Base-by-base conservation (phyloP, 1,139 yeast genomes). In the Candida gigantensis region DNA sequence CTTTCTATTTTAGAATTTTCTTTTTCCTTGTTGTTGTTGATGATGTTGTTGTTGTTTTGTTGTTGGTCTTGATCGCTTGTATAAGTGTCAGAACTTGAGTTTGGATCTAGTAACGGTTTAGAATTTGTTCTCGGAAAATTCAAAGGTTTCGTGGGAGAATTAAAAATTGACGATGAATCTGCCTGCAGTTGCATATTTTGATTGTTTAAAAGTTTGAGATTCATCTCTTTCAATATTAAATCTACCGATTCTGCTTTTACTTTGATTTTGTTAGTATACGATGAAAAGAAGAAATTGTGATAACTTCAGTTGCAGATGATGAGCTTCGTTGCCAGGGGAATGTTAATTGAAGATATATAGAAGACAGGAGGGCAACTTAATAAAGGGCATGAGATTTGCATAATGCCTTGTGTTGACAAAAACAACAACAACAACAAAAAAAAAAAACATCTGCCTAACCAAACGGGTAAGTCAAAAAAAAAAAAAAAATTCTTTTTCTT, bases 41-140 rank as follows among this genome's bases (percentile, higher is more conserved):
- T n/a, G n/a, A n/a, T n/a, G n/a, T 33, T 13, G 20, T 24, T 29
- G 23, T 25, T 26, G 25, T 13, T 21, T 32, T 35, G 39, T 27
- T 24, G 24, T 10, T 32, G 42, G 5, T 51, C 50, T 15, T 39
- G 37, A 16, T 68, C 74, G 41, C 70, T 64, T 16, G 65, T 65
- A 35, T 58, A 69, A 7, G 77, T 71, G 37, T 70, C 77, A 4
- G 74, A 63, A 39, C 70, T 62, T 4, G 74, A 68, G 44, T 61
- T 65, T 42, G 63, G 62, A 37, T 59, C 69, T 40, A 39, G 24
- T 11, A 20, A 15, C 7, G 40, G 39, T 34, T 35, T 42, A n/a
- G 40, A 34, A 34, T 44, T 41, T 28, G 45, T 37, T 25, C 46
- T 47, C 9, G 64, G 62, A 41, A 58, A 60, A 23, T 56, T 56